These are phyloP conservation scores for Mycena kentingensis DNA, from an alignment of 768 basidiomycete species.

Conservation along the genomic window DNA sequence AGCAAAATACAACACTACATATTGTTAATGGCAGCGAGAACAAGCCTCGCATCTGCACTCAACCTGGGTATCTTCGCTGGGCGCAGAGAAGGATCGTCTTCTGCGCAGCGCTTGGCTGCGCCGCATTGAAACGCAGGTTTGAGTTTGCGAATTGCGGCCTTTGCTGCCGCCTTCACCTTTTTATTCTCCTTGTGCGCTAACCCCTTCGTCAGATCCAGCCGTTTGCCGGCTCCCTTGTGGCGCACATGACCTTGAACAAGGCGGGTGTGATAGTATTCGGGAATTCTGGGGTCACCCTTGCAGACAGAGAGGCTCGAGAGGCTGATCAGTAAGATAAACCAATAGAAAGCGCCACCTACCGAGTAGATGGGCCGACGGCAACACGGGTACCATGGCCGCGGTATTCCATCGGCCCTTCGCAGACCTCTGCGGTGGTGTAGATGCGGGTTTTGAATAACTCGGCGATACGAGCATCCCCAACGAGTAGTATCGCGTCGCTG, in stretches of 20 bases:
- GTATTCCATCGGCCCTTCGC: background rate
- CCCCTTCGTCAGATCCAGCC: background rate
- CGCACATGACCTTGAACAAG: background rate
- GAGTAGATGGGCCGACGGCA: background rate
- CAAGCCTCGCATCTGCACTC: background rate
- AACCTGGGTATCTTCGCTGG: background rate
- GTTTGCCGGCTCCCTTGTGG: background rate
- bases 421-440: background rate
- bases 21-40: too few species aligned
- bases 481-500: background rate
- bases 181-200: background rate
- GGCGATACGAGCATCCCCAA: background rate
- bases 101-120: background rate
- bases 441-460: background rate
- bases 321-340: background rate
- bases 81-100: background rate
- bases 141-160: background rate
- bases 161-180: background rate
- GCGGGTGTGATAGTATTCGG: background rate
- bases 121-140: background rate
- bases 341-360: background rate
- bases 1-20: too few species aligned
- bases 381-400: background rate
- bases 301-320: background rate
- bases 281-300: background rate